A percentile compares a stretch with the other conserved stretches of the same genome.
phyloP scores from a whole-genome alignment of 2,329 filamentous ascomycete species.

The Periconia sp. region DNA sequence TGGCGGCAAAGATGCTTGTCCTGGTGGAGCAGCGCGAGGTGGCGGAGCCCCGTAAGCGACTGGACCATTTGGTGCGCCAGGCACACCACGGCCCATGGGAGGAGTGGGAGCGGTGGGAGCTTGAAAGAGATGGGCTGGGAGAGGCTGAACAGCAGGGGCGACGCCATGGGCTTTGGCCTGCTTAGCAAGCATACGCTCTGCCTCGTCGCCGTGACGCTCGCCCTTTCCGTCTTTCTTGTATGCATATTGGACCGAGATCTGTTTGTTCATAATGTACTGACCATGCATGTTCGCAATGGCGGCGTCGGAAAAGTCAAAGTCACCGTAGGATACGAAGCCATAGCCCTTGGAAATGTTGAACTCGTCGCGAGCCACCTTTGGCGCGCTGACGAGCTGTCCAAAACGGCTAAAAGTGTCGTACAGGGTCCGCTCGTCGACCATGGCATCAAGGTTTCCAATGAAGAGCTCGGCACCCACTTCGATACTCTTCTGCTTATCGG shows the following conservation, averaged over 20 bases:
- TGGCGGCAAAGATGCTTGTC: slow-evolving; percentile 60
- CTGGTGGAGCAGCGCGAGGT: slow-evolving; percentile 35
- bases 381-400: slow-evolving; percentile 80
- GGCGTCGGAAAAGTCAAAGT: slow-evolving; percentile 92
- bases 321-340: slow-evolving; percentile 90
- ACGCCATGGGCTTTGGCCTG: slow-evolving; percentile 96
- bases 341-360: slow-evolving; percentile 90
- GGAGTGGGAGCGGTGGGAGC: slow-evolving; percentile 36
- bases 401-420: slow-evolving; percentile 96
- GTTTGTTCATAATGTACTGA: slow-evolving; percentile 96
- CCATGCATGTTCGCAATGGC: slow-evolving; percentile 93
- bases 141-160: slow-evolving; percentile 75
- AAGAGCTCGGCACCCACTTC: slow-evolving; percentile 98
- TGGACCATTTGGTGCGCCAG: slow-evolving; percentile 48
- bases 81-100: slow-evolving; percentile 35
- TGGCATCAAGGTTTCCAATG: slow-evolving; percentile 90
- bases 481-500: slow-evolving; percentile 91
- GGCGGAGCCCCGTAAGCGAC: slow-evolving; percentile 47
- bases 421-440: slow-evolving; percentile 94
- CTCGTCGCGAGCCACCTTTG: slow-evolving; percentile 89
- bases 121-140: slow-evolving; percentile 75
- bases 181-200: slow-evolving; percentile 87
- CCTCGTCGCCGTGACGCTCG: slow-evolving; percentile 92
- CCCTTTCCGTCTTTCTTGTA: slow-evolving; percentile 99
- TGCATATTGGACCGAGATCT: slow-evolving; percentile 95